These are phyloP conservation scores for Taphrina sp. DNA, from an alignment of 1,139 yeast species.

Conservation along the genomic window DNA sequence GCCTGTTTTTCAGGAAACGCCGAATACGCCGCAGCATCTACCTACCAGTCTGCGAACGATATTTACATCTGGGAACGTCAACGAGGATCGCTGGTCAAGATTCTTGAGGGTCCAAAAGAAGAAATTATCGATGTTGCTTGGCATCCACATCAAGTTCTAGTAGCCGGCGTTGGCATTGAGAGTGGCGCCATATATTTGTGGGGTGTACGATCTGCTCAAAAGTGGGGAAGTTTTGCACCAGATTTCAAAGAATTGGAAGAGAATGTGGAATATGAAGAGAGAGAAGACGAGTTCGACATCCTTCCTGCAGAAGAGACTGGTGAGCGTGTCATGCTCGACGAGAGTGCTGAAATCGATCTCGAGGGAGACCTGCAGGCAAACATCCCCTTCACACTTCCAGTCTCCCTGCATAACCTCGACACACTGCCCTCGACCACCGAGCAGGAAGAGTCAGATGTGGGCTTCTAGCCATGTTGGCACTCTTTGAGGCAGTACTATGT, in stretches of 20 bases:
- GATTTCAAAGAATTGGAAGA: conserved; percentile 95
- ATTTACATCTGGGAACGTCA: conserved; percentile 91
- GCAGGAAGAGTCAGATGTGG: too few relatives aligned
- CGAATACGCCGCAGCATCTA: conserved; percentile 83
- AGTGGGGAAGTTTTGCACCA: conserved; percentile 97
- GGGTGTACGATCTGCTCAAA: conserved; percentile 81
- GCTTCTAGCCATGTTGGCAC: too few relatives aligned
- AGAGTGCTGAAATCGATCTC: conserved; percentile 17
- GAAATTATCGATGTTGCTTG: conserved; percentile 72
- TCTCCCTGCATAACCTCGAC: too few relatives aligned
- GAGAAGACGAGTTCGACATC: conserved; percentile 92
- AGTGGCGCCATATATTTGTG: conserved; percentile 79
- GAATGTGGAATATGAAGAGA: conserved; percentile 80
- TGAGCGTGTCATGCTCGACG: conserved; percentile 27
- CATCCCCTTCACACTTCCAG: conserved; percentile 10
- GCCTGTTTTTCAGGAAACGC: conserved; percentile 71
- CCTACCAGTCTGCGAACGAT: conserved; percentile 84
- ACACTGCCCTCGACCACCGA: too few relatives aligned
- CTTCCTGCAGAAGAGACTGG: conserved; percentile 26
- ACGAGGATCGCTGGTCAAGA: conserved; percentile 81
- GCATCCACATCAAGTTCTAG: conserved; percentile 72
- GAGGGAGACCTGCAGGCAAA: conserved; percentile 18
- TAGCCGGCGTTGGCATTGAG: conserved; percentile 87
- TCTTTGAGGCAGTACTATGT: too few relatives aligned
- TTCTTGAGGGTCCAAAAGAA: conserved; percentile 89